Base-by-base conservation (phyloP, 2,329 filamentous ascomycete species). In the Coniochaeta hoffmannii region DNA sequence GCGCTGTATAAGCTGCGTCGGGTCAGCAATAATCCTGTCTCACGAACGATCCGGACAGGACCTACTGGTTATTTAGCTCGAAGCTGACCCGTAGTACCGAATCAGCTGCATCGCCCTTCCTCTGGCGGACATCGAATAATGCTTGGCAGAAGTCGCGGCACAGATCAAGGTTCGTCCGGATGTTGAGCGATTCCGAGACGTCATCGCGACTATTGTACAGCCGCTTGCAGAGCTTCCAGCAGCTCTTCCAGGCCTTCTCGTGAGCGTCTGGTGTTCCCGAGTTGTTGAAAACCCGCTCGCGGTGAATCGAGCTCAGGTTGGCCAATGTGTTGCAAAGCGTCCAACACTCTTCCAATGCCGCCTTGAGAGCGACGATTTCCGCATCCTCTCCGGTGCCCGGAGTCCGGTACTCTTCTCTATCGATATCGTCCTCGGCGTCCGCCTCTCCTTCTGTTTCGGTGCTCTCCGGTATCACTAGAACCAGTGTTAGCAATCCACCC, bases 81-180 rank as follows among this genome's bases (percentile, higher is more conserved):
- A 96, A 96, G 72, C 90, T 96, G 61, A 97, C 92, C 50, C 93
- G 81, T 50, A 97, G 73, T 14, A 97, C 87, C 0, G 92, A 96
- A 69, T 97, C 93, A 0, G 88, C 82, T 1, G 83, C 74, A 64
- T 94, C 90, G 59, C 96, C 88, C 53, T 87, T 85, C 60, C 85
- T 85, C 57, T 87, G 81, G 36, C 92, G 81, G 17, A 93, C 86
- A 65, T 97, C 92, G 64, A 97, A 97, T 11, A 97, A 75, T 0
- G 90, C 83, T 70, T 96, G 91, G 64, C 91, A 96, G 66, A 97
- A 96, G 61, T 96, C 90, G 22, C 91, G 86, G 68, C 91, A 96
- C 4, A 96, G 76, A 67, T 96, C 91, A 35, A 97, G 74, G 1
- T 90, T 95, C 19, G 85, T 83, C 56, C 82, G 80, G 44, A 92